phyloP scores from a whole-genome alignment of 495 filamentous ascomycete species.

The Hypoxylon cercidicola region DNA sequence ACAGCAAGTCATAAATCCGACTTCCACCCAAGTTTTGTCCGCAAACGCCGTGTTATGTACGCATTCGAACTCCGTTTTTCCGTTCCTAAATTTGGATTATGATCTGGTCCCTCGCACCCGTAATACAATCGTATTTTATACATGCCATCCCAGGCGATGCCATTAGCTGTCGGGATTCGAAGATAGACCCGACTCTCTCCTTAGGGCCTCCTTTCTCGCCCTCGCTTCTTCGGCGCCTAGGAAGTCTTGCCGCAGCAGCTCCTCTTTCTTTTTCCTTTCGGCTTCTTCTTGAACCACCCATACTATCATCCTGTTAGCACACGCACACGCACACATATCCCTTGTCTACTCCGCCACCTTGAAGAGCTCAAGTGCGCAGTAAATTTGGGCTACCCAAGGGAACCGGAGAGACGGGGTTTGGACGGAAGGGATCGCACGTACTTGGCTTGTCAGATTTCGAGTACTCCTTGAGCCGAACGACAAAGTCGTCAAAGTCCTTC shows the following conservation, averaged over 20 bases:
- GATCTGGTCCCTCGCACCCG: conserved; percentile 2
- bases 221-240: conserved; percentile 64
- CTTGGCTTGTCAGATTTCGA: conserved; percentile 89
- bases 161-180: conserved; percentile 13
- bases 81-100: conserved; percentile 1
- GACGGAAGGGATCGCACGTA: conserved; percentile 36
- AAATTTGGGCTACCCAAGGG: neutral
- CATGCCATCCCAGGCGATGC: neutral
- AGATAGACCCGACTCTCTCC: conserved; percentile 55
- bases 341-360: neutral
- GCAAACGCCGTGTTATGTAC: conserved; percentile 28
- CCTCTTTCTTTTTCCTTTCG: conserved; percentile 63
- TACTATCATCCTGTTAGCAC: conserved; percentile 55
- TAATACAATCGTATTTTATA: conserved; percentile 19
- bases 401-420: neutral
- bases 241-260: conserved; percentile 62
- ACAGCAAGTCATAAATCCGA: conserved; percentile 15
- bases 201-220: conserved; percentile 71
- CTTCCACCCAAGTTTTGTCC: conserved; percentile 21
- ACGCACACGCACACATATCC: conserved; percentile 8
- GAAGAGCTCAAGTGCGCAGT: neutral
- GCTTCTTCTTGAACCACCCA: conserved; percentile 79
- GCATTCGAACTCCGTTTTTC: neutral
- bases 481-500: conserved; percentile 89
- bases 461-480: conserved; percentile 83